phyloP scores from a whole-genome alignment of 371 early-diverging fungal genomes.

The Mortierella sp. region DNA sequence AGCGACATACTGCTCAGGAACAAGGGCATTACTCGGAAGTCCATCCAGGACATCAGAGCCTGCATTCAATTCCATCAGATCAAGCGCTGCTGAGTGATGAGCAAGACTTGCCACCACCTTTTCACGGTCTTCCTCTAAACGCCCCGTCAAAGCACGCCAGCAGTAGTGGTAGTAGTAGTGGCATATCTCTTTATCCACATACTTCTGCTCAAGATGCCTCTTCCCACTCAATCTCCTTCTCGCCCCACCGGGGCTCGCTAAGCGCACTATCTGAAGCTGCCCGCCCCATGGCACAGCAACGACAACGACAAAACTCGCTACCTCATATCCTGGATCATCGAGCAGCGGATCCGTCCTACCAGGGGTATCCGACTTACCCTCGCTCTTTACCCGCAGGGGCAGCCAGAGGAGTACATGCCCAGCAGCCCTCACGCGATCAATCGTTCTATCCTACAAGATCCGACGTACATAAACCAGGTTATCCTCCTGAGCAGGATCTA shows the following conservation, averaged over 20 bases:
- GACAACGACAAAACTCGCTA: slow-evolving; percentile 32
- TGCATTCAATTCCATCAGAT: not conserved
- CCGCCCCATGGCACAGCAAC: slow-evolving; percentile 2
- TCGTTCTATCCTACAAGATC: not conserved
- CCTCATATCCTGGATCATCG: slow-evolving; percentile 24
- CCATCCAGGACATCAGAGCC: no score
- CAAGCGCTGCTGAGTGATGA: not conserved
- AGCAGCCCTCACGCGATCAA: slow-evolving; percentile 3
- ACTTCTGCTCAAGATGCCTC: not conserved
- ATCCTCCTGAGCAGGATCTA: slow-evolving; percentile 6
- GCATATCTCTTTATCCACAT: not conserved
- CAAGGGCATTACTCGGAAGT: no score
- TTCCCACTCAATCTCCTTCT: slow-evolving; percentile 4
- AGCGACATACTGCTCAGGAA: no score
- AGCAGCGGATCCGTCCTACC: not conserved
- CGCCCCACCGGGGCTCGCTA: slow-evolving; percentile 16
- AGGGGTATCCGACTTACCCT: not conserved
- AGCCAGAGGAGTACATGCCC: not conserved
- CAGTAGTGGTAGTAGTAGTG: not conserved
- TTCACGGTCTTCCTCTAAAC: no score
- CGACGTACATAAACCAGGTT: not conserved
- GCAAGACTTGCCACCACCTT: not conserved
- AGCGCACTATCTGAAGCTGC: slow-evolving; percentile 10
- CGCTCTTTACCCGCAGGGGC: not conserved
- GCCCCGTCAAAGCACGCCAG: not conserved